Evolutionary conservation across 2,329 filamentous ascomycete genomes (phyloP).

Genomic region (Cercospora zeina): DNA sequence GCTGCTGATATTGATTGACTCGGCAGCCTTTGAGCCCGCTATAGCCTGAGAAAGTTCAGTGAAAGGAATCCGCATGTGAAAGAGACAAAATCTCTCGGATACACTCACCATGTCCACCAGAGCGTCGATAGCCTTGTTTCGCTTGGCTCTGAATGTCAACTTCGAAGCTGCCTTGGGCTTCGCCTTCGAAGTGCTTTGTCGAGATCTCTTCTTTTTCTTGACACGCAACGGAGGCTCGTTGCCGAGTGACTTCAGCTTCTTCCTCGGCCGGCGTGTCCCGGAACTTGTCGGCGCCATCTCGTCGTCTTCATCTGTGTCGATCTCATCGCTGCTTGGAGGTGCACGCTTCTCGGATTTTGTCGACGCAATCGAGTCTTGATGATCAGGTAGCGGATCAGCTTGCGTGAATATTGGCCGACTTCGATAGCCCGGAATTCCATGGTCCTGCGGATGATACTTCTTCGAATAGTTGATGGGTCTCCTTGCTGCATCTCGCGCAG

Average conservation of each 20-base stretch:
- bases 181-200: not conserved
- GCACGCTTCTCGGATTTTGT: slow-evolving; percentile 15
- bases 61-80: not conserved
- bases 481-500: slow-evolving; percentile 26
- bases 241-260: slow-evolving; percentile 22
- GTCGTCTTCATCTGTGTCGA: not conserved
- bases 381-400: not conserved
- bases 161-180: slow-evolving; percentile 4
- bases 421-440: slow-evolving; percentile 27
- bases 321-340: not conserved
- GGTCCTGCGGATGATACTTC: slow-evolving; percentile 35
- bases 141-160: not conserved
- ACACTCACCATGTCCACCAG: slow-evolving; percentile 12
- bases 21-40: not conserved
- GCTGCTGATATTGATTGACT: slow-evolving; percentile 1
- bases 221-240: not conserved
- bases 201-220: slow-evolving; percentile 3
- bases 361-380: not conserved
- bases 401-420: slow-evolving; percentile 18
- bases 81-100: too few species aligned
- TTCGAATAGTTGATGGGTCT: slow-evolving; percentile 32
- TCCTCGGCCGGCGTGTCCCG: slow-evolving; percentile 12
- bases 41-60: not conserved
- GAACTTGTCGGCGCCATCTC: not conserved
- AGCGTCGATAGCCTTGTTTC: slow-evolving; percentile 5